Percentiles rank a stretch among this genome's conserved stretches.
Conservation (phyloP, 768 basidiomycete species). For the Boletus insuetus region DNA sequence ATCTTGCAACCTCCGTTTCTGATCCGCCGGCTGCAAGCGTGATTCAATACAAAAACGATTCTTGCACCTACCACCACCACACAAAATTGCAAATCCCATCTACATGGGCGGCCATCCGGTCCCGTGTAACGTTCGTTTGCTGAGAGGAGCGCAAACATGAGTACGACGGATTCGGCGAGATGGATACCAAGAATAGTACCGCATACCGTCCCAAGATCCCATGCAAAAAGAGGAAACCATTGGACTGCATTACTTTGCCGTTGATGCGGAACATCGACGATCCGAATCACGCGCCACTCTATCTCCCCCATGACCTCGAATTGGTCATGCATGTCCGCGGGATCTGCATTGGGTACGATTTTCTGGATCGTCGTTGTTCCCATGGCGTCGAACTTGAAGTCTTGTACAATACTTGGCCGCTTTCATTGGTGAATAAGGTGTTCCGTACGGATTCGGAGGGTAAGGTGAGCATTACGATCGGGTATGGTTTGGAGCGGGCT, state of each 20-base stretch:
- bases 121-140: constrained; percentile 29
- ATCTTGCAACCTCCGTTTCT: constrained; percentile 14
- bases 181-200: background rate
- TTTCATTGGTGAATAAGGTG: constrained; percentile 18
- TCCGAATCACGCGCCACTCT: constrained; percentile 26
- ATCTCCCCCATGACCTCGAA: constrained; percentile 34
- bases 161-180: background rate
- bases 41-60: background rate
- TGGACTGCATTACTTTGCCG: constrained; percentile 25
- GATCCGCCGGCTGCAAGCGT: constrained; percentile 10
- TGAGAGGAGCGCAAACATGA: background rate
- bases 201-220: constrained; percentile 19
- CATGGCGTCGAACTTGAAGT: background rate
- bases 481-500: no score
- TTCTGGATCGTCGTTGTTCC: constrained; percentile 23
- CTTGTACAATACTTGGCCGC: constrained; percentile 27
- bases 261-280: constrained; percentile 30
- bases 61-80: constrained; percentile 2
- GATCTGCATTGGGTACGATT: constrained; percentile 14
- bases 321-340: constrained; percentile 22
- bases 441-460: constrained; percentile 19
- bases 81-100: constrained; percentile 26
- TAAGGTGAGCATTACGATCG: constrained; percentile 19
- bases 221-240: constrained; percentile 18
- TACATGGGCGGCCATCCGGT: constrained; percentile 30